Evolutionary conservation across 164 flowering plant genomes (phyloP), one percentile per base, ranked within the genome.

Genomic region (Santalum album): DNA sequence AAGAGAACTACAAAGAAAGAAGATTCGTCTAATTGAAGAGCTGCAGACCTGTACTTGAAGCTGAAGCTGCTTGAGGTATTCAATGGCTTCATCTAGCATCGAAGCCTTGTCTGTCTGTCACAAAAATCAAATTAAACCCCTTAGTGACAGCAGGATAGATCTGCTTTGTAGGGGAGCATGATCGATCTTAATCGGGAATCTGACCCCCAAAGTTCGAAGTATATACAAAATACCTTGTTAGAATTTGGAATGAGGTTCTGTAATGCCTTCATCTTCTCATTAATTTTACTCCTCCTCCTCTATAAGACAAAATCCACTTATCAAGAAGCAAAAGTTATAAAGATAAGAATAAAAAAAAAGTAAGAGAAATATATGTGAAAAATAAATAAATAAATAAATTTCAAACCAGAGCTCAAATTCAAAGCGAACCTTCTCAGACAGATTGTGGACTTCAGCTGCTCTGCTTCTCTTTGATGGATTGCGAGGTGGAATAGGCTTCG

Each of bases 241-340:
- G 87, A 81, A 71, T 85, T 85, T 0, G 92, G 96, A 56, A 88
- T 84, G 42, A 88, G 62, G 36, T 75, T 83, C 77, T 88, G 96
- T 61, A 88, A 71, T 0, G 96, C 96, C 62, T 84, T 89, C 82
- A 89, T 75, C 65, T 86, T 89, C 78, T 89, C 96, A 53, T 89
- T 89, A 25, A 89, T 89, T 73, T 86, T 75, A 55, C 81, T 82
- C 62, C 97, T 76, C 75, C 97, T 79, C 75, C 91, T 82, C 97
- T 89, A 78, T 39, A 32, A 60, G 12, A 59, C 12, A 18, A 45
- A 29, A 4, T 29, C 34, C 38, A 54, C 25, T 43, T 5, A n/a
- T 21, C 42, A 29, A 29, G 34, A 29, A 29, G 9, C 34, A n/a
- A n/a, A n/a, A n/a, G 34, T 29, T 29, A 29, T 29, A 9, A 4